Evolutionary conservation across 208 protist genomes (phyloP).

Genomic region (Zelonia costaricensis): DNA sequence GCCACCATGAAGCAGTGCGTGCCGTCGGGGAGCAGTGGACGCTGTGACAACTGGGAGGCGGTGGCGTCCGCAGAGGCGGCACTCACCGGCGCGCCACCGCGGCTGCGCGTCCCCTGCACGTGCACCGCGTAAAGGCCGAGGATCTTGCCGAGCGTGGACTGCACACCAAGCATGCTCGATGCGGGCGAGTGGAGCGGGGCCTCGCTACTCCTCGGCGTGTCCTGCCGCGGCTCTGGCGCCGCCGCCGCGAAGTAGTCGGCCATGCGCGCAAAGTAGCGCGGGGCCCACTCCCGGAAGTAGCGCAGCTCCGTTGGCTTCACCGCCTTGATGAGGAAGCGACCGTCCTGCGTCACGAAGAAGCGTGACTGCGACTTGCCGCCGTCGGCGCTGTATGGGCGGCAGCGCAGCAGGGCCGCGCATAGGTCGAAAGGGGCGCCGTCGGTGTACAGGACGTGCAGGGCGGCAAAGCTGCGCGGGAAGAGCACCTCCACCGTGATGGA

Average conservation of each 20-base stretch:
- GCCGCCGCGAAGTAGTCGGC: slow-evolving; percentile 18
- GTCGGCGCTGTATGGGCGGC: slow-evolving; percentile 40
- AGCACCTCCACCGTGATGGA: slow-evolving; percentile 59
- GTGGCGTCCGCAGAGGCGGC: neutral
- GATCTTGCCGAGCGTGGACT: slow-evolving; percentile 29
- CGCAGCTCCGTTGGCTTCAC: slow-evolving; percentile 71
- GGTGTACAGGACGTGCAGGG: slow-evolving; percentile 55
- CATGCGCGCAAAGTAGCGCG: slow-evolving; percentile 71
- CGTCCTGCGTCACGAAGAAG: slow-evolving; percentile 74
- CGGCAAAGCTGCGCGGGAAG: slow-evolving; percentile 56
- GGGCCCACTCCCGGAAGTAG: slow-evolving; percentile 58
- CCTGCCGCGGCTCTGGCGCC: slow-evolving; percentile 1
- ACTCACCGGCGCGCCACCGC: neutral
- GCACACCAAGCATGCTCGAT: neutral
- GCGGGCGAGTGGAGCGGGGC: no score
- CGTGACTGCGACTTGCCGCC: slow-evolving; percentile 73
- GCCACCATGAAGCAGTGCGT: slow-evolving; percentile 66
- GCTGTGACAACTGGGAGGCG: slow-evolving; percentile 10
- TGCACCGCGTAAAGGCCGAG: slow-evolving; percentile 35
- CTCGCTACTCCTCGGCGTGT: no score
- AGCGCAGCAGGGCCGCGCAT: slow-evolving; percentile 52
- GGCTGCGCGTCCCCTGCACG: slow-evolving; percentile 14
- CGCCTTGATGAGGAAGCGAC: slow-evolving; percentile 69
- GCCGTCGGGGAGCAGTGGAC: slow-evolving; percentile 21
- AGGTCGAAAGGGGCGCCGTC: slow-evolving; percentile 39